Evolutionary conservation across 768 basidiomycete genomes (phyloP), one percentile per base, ranked within the genome.

Genomic region (Paxillus ammoniavirescens): DNA sequence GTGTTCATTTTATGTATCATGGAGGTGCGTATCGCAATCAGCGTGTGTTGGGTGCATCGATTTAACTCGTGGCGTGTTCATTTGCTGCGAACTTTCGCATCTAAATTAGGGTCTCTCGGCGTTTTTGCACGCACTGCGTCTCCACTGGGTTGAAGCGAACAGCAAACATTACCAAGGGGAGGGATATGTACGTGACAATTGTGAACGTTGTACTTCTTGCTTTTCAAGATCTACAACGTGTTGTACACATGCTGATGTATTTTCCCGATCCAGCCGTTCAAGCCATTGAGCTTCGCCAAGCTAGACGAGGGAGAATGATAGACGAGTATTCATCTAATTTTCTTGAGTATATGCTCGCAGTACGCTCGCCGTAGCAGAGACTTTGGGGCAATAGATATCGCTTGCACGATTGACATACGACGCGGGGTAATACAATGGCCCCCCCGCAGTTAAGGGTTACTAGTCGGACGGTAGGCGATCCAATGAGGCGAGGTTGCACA

Each of bases 121-220:
- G 36, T 98, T 98, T 77, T 72, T 98, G 70, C 96, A 98, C 71
- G 96, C 96, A 7, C 81, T 98, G 58, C 86, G 96, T 65, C 79
- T 98, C 61, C 96, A 98, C 72, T 98, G 96, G 93, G 96, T 98
- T 54, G 95, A 98, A 73, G 92, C 88, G 49, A 97, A 96, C 76
- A 94, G 93, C 75, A 96, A 97, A 78, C 93, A 94, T 67, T 96
- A 89, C 68, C 84, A 89, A 71, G 93, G 91, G 33, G 89, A 82
- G 54, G 93, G 93, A 70, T 83, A 93, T 77, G 91, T 93, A 75
- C 70, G 88, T 86, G 28, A 50, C 23, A 23, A 59, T 55, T 42
- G 43, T 55, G 43, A 54, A 54, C 51, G 46, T 28, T 36, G n/a
- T 35, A 28, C 40, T 49, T 49, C 45, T 41, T 47, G 40, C 53